Evolutionary conservation across 164 flowering plant species (phyloP), one percentile per base, ranked within the genome.

Genomic region (Magnolia kwangsiensis): DNA sequence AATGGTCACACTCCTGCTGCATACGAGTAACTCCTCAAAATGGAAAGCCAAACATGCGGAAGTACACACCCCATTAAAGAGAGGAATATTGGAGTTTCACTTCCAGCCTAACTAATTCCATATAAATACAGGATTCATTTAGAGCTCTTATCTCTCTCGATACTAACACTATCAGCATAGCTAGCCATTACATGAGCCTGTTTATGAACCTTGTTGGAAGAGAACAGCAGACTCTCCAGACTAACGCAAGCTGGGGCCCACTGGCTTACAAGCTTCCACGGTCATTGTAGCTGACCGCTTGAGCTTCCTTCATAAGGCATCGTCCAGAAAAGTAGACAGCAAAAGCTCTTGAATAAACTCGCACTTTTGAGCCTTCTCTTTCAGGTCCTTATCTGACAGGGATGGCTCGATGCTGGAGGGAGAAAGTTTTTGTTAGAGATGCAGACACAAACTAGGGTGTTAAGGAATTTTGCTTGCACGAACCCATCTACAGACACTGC

Each of bases 331-430:
- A 78, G 91, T 88, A 69, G 96, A 94, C 69, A 88, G 83, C 66
- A 92, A 55, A 59, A 92, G 84, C 69, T 86, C 91, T 77, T 82
- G 93, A 59, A 86, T 87, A 80, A 92, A 94, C 74, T 88, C 83
- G 72, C 89, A 79, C 73, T 88, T 88, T 75, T 72, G 82, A 21
- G 89, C 83, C 86, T 77, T 89, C 88, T 92, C 94, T 73, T 82
- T 78, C 21, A 84, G 85, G 67, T 89, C 89, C 79, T 82, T 80
- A 71, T 84, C 87, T 20, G 90, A 82, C 23, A 88, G 72, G 16
- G 89, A 76, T 58, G 80, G 71, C 24, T 59, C 76, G 16, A 19
- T 24, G 51, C 80, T 78, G 78, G 31, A 21, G 61, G 61, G 18
- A 55, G 18, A 16, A 55, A 2, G 13, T 11, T 55, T 55, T 55